These are phyloP conservation scores for Crassisporium funariophilum DNA, from an alignment of 768 basidiomycete genomes.

Conservation along the genomic window DNA sequence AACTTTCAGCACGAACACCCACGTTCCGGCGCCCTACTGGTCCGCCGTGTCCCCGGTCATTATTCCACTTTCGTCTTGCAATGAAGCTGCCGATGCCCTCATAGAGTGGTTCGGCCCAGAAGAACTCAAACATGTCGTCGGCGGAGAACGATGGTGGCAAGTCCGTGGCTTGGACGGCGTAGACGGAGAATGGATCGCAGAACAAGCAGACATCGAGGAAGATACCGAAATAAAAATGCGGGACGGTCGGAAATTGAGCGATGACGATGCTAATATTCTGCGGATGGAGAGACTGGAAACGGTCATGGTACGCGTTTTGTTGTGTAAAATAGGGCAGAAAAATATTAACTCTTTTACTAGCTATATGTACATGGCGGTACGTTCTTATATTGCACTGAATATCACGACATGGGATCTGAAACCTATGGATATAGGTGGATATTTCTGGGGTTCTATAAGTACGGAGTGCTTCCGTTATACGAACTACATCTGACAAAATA, in stretches of 20 bases:
- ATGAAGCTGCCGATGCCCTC: constrained; percentile 64
- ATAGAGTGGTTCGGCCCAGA: constrained; percentile 74
- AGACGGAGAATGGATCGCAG: constrained; percentile 64
- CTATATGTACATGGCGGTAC: constrained; percentile 68
- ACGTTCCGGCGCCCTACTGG: constrained; percentile 69
- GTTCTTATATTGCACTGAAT: constrained; percentile 2
- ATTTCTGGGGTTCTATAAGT: constrained; percentile 70
- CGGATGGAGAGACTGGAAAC: constrained; percentile 57
- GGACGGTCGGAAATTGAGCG: constrained; percentile 32
- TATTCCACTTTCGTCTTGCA: constrained; percentile 60
- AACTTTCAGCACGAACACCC: constrained; percentile 59
- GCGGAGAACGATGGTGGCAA: constrained; percentile 86
- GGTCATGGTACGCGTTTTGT: constrained; percentile 47
- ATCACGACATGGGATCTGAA: not conserved
- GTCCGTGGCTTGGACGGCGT: constrained; percentile 70
- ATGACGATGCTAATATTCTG: constrained; percentile 41
- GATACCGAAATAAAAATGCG: constrained; percentile 21
- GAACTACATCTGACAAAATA: not conserved
- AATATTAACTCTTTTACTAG: constrained; percentile 31
- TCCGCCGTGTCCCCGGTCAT: constrained; percentile 58
- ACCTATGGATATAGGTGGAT: constrained; percentile 52
- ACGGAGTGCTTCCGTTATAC: constrained; percentile 14
- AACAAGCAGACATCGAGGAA: constrained; percentile 44
- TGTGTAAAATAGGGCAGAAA: not conserved
- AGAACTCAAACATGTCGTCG: constrained; percentile 65